phyloP scores from a whole-genome alignment of 2,329 filamentous ascomycete species.

The Tolypocladium amazonense region DNA sequence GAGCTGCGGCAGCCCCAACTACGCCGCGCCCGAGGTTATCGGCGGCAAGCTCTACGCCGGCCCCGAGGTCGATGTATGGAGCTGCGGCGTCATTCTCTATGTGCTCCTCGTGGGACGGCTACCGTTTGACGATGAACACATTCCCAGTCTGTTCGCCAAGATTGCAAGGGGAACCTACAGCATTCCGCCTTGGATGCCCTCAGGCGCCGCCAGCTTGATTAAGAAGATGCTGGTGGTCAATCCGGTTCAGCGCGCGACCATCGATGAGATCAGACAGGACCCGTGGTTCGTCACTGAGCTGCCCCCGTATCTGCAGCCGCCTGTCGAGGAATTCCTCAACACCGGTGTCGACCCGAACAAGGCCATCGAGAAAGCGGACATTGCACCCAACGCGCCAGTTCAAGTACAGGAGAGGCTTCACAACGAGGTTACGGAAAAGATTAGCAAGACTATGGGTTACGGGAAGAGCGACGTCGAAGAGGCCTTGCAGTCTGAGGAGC shows the following conservation, averaged over 20 bases:
- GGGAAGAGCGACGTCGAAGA: constrained; percentile 91
- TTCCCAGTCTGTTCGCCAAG: constrained; percentile 94
- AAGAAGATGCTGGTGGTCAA: constrained; percentile 93
- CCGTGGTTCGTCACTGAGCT: constrained; percentile 89
- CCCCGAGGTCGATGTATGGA: constrained; percentile 98
- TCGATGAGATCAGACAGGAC: constrained; percentile 85
- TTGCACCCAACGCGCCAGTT: constrained; percentile 68
- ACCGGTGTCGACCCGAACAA: constrained; percentile 91
- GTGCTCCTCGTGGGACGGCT: constrained; percentile 72
- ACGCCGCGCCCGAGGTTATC: constrained; percentile 95
- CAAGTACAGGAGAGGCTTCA: constrained; percentile 84
- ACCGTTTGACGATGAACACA: constrained; percentile 97
- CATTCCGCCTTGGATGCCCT: constrained; percentile 82
- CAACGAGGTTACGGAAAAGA: constrained; percentile 84
- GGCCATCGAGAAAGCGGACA: constrained; percentile 72
- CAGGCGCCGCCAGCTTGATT: constrained; percentile 72
- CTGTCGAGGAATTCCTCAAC: constrained; percentile 84
- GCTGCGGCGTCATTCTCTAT: constrained; percentile 83
- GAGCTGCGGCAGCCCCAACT: constrained; percentile 95
- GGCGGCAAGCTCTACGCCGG: constrained; percentile 96
- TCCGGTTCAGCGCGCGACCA: constrained; percentile 85
- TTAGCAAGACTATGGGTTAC: constrained; percentile 97
- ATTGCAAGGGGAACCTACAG: constrained; percentile 91
- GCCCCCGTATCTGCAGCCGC: constrained; percentile 74
- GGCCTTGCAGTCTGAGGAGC: constrained; percentile 81